phyloP scores from a whole-genome alignment of 805 yeast genomes.

The Grigorovia transvaalensis region DNA sequence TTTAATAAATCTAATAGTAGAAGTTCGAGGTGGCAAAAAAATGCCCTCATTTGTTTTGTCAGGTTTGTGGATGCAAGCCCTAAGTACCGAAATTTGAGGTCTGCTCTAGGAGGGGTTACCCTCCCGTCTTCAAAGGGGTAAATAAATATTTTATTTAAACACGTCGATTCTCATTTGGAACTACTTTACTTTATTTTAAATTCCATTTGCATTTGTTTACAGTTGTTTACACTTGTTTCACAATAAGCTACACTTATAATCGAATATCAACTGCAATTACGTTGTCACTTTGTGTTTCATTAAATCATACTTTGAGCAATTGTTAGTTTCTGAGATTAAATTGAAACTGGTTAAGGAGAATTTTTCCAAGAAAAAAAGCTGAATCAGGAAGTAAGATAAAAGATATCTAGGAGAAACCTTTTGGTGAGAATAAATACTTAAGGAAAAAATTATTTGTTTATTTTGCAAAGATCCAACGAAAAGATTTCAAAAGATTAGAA shows the following conservation, averaged over 20 bases:
- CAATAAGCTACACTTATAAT: background rate
- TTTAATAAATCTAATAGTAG: background rate
- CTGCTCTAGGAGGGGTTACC: background rate
- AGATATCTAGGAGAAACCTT: too few relatives aligned
- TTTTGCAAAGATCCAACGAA: too few relatives aligned
- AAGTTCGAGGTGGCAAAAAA: background rate
- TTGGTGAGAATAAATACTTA: background rate
- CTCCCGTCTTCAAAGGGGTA: background rate
- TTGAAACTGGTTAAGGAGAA: background rate
- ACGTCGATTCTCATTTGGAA: background rate
- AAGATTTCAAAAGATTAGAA: background rate
- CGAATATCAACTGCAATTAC: background rate
- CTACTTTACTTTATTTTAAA: background rate
- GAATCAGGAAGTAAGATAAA: too few relatives aligned
- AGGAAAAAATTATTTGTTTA: background rate
- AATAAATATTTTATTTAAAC: background rate
- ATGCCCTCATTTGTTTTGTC: background rate
- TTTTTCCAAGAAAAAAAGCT: background rate
- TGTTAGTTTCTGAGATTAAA: background rate
- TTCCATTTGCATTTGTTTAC: background rate
- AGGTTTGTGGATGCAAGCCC: too few relatives aligned
- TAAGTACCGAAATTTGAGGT: too few relatives aligned
- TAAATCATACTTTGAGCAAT: background rate
- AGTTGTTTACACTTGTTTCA: background rate
- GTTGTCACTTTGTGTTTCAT: background rate